Base-by-base conservation (phyloP, 495 filamentous ascomycete species). In the Chaetomium cochliodes region DNA sequence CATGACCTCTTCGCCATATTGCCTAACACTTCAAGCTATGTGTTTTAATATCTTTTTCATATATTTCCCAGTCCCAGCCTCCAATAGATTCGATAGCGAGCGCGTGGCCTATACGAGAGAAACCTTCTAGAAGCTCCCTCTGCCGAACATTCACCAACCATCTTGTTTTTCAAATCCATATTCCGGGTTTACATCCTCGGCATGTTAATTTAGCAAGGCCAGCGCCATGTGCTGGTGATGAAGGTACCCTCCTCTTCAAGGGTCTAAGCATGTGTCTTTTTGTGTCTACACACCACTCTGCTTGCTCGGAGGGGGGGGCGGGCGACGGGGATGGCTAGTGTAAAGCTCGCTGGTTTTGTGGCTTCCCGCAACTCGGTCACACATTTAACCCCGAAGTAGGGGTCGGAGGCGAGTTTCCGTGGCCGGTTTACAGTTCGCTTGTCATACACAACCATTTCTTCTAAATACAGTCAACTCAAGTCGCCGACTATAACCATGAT, bases 101-200 rank as follows among this genome's bases (percentile, higher is more conserved):
- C 9, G 42, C 49, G 37, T 33, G 56, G 12, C 44, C 37, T 20
- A 50, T 61, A 37, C 33, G 25, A 41, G 16, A 47, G 52, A 66
- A 62, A 1, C 13, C 54, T 67, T 67, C 65, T 18, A 67, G 65
- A 67, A 67, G 42, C 18, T 41, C 22, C 30, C 7, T 57, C n/a
- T 50, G 18, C 28, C 51, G 25, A 6, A 22, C 13, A 7, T 8
- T 42, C 23, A n/a, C 30, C 54, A 26, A 3, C 46, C n/a, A 62
- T 47, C 41, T 26, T 37, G 4, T 28, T 39, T 39, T 57, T 18
- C 30, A 50, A 46, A 61, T 49, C 71, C 71, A 67, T 68, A 66
- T 69, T 67, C 69, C 71, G 64, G 71, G 71, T 73, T 73, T 67
- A 58, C 56, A 68, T 54, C 52, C 65, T 66, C 67, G 68, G 66